These are phyloP conservation scores for Geum urbanum DNA, from an alignment of 306 rosid genomes.

Conservation along the genomic window DNA sequence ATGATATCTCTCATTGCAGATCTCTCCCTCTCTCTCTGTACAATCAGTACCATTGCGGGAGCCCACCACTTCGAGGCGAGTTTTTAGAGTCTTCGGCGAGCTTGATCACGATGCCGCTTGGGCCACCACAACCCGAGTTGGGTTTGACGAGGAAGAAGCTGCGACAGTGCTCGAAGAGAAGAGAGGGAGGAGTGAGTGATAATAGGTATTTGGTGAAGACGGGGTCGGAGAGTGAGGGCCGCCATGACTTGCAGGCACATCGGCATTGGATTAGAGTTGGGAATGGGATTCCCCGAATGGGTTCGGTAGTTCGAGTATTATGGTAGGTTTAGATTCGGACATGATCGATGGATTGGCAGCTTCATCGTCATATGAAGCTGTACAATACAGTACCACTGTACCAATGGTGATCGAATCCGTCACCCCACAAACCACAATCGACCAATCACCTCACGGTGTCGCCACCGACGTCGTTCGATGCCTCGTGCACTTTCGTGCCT, in stretches of 20 bases:
- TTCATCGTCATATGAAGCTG: no score
- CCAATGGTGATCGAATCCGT: no score
- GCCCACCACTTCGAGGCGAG: neutral
- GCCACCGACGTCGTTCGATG: no score
- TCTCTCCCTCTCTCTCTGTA: no score
- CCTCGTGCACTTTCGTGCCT: no score
- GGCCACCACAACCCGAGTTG: no score
- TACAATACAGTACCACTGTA: no score
- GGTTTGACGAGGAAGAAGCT: neutral
- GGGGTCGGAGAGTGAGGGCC: neutral
- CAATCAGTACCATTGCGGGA: conserved; percentile 1
- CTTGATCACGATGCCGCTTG: neutral
- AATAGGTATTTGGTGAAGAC: neutral
- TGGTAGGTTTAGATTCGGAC: neutral
- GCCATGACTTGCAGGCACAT: conserved; percentile 14
- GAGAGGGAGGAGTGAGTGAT: neutral
- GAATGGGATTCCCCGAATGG: conserved; percentile 3
- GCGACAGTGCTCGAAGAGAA: conserved; percentile 2
- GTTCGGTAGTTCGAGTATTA: conserved; percentile 5
- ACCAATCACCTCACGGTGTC: no score
- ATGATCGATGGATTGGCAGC: no score
- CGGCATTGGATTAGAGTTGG: conserved; percentile 7
- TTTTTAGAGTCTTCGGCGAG: conserved; percentile 5
- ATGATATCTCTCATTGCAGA: no score
- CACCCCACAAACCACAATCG: no score